Conservation (phyloP, 148 eudicot species). For the Agrostemma githago region DNA sequence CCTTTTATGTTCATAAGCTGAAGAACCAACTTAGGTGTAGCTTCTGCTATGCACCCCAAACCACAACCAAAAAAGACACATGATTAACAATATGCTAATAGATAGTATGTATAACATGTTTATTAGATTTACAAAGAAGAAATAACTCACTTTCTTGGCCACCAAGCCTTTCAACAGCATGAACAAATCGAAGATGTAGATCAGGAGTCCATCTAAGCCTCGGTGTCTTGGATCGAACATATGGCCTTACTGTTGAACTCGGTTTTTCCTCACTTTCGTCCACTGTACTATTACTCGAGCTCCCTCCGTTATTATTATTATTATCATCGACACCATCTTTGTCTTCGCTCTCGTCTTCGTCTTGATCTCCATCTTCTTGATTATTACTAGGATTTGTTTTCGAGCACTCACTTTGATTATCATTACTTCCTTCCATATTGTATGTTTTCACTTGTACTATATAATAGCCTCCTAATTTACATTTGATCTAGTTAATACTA, state of each 20-base stretch:
- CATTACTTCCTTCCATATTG: slow-evolving; percentile 35
- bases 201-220: slow-evolving; percentile 92
- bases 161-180: slow-evolving; percentile 75
- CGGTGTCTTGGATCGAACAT: slow-evolving; percentile 72
- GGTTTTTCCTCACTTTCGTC: slow-evolving; percentile 39
- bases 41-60: slow-evolving; percentile 51
- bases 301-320: slow-evolving; percentile 44
- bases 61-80: background rate
- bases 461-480: background rate
- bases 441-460: too few relatives aligned
- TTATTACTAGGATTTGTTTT: slow-evolving; percentile 33
- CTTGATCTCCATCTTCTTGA: slow-evolving; percentile 29
- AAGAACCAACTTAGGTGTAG: slow-evolving; percentile 85
- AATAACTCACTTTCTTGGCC: slow-evolving; percentile 68
- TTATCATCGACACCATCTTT: background rate
- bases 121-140: background rate
- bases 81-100: background rate
- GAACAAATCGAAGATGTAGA: slow-evolving; percentile 70
- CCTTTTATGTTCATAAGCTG: slow-evolving; percentile 83
- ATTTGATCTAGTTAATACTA: background rate
- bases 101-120: background rate
- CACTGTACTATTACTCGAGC: slow-evolving; percentile 71
- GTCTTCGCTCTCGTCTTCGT: slow-evolving; percentile 36
- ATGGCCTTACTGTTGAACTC: slow-evolving; percentile 50
- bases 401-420: slow-evolving; percentile 34